Base-by-base conservation (phyloP, 2,329 filamentous ascomycete genomes). In the Cercospora zeae-maydis region DNA sequence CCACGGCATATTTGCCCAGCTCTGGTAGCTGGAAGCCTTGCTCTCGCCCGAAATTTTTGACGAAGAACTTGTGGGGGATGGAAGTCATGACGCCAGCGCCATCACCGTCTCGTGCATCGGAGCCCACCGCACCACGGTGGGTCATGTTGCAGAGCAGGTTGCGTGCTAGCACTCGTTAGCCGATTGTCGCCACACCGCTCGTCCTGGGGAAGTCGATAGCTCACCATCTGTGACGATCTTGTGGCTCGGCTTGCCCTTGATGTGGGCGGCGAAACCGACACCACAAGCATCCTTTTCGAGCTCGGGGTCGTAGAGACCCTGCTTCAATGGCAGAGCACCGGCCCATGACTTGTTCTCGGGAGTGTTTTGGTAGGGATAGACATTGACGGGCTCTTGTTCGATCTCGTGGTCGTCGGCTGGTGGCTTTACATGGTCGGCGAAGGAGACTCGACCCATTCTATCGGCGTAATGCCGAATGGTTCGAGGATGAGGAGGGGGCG, bases 121-220 rank as follows among this genome's bases (percentile, higher is more conserved):
- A 98, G 72, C 95, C 95, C 72, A 98, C 93, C 68, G 95, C 95
- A 83, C 95, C 95, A 78, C 95, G 90, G 83, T 99, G 95, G 84
- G 95, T 98, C 95, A 99, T 99, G 85, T 99, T 98, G 85, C 95
- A 99, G 67, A 99, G 88, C 66, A 99, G 84, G 79, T 93, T 96
- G 70, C 91, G 90, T 70, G 93, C 91, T 95, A 72, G 49, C 11
- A 36, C 14, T 33, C 30, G 37, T 61, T 37, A 61, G 59, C 36
- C 16, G 16, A 16, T 30, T 9, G 54, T 54, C 36, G 30, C 59
- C 52, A 56, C 58, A 37, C 14, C 13, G 27, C 6, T 9, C 36
- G 14, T n/a, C 6, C 3, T 27, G 19, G 10, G 1, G 5, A 14
- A 54, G 1, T 45, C 51, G 6, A 36, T 39, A n/a, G 80, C 87